Evolutionary conservation across 148 eudicot species (phyloP), one percentile per base, ranked within the genome.

Genomic region (Polygonum aviculare): DNA sequence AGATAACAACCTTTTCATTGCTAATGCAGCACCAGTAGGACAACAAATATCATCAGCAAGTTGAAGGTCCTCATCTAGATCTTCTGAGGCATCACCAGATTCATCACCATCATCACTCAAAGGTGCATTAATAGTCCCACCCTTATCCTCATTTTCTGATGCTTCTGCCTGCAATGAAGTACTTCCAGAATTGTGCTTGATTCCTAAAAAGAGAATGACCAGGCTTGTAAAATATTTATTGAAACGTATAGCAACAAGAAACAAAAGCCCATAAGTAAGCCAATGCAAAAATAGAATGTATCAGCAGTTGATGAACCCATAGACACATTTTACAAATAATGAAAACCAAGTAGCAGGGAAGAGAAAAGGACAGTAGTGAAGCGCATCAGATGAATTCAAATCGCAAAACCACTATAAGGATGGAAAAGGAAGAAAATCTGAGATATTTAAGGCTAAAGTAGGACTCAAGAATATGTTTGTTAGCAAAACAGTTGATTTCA

Each of bases 31-130:
- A 10, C 76, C 67, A 80, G 77, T 73, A 44, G 75, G 70, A 69
- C 67, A 57, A 75, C 70, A 84, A 85, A 75, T 78, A 36, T 72
- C 81, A 39, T 76, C 59, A 60, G 38, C 75, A 19, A 26, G 71
- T 31, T 40, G 67, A 45, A 36, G 62, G 50, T 76, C 84, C 19
- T 62, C 65, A 65, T 81, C 86, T 57, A 82, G 81, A 79, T 63
- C 75, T 57, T 83, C 90, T 67, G 81, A 79, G 67, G 80, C 90
- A 6, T 79, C 74, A 76, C 83, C 91, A 69, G 83, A 87, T 51
- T 65, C 83, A 45, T 85, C 90, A 45, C 86, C 88, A 73, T 86
- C 86, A 77, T 80, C 84, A 52, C 80, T 84, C 55, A 47, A 75
- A 14, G 41, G 26, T 36, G 75, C 80, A 78, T 80, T 83, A 48